Conservation (phyloP, 2,329 filamentous ascomycete genomes). For the Alternaria sp. region DNA sequence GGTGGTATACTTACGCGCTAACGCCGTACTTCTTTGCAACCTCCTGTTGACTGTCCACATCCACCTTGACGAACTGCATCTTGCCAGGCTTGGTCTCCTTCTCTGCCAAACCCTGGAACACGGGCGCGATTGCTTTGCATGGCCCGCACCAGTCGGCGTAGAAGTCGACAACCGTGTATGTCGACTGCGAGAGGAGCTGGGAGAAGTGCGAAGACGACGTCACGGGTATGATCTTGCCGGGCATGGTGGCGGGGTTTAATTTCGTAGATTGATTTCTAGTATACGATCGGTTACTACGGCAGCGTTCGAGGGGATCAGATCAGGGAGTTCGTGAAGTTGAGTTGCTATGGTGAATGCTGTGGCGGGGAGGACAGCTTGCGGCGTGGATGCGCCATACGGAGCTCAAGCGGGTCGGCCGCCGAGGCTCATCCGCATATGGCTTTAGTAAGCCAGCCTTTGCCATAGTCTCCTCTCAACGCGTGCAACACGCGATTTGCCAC, state of each 20-base stretch:
- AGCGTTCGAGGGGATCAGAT: not conserved
- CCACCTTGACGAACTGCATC: slow-evolving; percentile 63
- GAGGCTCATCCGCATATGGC: not conserved
- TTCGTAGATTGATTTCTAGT: not conserved
- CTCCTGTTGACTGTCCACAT: slow-evolving; percentile 62
- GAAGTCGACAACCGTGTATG: slow-evolving; percentile 60
- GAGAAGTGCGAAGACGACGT: slow-evolving; percentile 48
- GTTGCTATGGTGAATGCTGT: not conserved
- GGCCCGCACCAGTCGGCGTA: slow-evolving; percentile 66
- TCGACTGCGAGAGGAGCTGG: slow-evolving; percentile 44
- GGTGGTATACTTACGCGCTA: slow-evolving; percentile 50
- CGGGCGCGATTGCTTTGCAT: slow-evolving; percentile 63
- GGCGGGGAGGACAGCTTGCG: slow-evolving; percentile 20
- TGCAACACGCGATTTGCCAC: too few species aligned
- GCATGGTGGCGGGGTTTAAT: slow-evolving; percentile 26
- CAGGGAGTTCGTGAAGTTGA: not conserved
- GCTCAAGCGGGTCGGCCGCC: slow-evolving; percentile 6
- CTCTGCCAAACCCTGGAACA: slow-evolving; percentile 60
- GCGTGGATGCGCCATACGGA: slow-evolving; percentile 8
- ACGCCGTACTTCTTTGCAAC: slow-evolving; percentile 61
- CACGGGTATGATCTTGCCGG: slow-evolving; percentile 44
- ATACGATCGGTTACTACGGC: not conserved
- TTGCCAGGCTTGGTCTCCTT: slow-evolving; percentile 57
- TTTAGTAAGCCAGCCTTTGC: not conserved
- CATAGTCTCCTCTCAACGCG: not conserved